These are phyloP conservation scores for Gossypium ekmanianum DNA, from an alignment of 345 rosid species.

Conservation along the genomic window DNA sequence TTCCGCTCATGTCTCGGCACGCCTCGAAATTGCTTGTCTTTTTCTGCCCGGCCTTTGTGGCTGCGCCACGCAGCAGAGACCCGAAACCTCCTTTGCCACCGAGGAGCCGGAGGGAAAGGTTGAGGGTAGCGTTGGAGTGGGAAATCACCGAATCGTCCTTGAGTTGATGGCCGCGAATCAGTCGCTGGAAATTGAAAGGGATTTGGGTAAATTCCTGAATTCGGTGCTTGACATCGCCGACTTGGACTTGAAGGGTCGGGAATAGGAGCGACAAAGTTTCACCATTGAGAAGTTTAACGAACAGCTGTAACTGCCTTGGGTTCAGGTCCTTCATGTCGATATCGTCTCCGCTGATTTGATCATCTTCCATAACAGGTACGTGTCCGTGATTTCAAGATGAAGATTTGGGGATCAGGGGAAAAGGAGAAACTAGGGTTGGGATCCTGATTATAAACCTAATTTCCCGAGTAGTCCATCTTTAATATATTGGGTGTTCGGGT, in stretches of 20 bases:
- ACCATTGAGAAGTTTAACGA: slow-evolving; percentile 64
- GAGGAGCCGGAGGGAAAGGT: slow-evolving; percentile 58
- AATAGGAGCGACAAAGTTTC: slow-evolving; percentile 53
- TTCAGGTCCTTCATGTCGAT: background rate
- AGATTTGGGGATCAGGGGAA: slow-evolving; percentile 2
- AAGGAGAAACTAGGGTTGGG: background rate
- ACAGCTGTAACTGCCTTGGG: slow-evolving; percentile 49
- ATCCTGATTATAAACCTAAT: background rate
- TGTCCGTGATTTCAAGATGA: background rate
- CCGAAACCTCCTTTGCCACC: slow-evolving; percentile 99
- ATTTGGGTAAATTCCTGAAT: slow-evolving; percentile 59
- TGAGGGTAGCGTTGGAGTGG: slow-evolving; percentile 52
- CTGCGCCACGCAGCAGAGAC: slow-evolving; percentile 91
- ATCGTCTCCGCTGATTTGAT: slow-evolving; percentile 10
- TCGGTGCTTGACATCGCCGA: slow-evolving; percentile 54
- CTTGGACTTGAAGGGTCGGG: slow-evolving; percentile 31
- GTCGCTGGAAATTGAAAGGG: slow-evolving; percentile 60
- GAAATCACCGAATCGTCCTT: slow-evolving; percentile 38
- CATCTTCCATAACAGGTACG: background rate
- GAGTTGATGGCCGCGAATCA: slow-evolving; percentile 60
- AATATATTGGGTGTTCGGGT: background rate
- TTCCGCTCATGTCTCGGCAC: slow-evolving; percentile 94
- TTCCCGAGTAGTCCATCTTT: background rate
- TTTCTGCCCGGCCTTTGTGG: slow-evolving; percentile 93
- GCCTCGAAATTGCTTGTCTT: slow-evolving; percentile 94